phyloP scores from a whole-genome alignment of 176 grass and related monocot genomes.

The Rhynchospora pubera region DNA sequence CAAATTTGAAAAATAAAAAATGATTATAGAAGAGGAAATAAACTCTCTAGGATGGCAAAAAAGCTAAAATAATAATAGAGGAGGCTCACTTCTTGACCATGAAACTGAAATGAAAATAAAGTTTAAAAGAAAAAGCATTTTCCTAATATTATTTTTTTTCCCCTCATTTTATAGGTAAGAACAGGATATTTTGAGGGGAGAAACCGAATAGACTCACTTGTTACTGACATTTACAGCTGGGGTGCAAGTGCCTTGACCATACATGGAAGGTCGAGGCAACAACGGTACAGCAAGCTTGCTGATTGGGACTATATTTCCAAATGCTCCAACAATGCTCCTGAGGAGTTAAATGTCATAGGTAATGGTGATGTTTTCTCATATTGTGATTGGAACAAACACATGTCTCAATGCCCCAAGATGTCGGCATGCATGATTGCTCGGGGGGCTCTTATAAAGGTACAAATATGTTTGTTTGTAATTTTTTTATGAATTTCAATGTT shows the following conservation, averaged over 20 bases:
- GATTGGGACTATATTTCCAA: constrained; percentile 95
- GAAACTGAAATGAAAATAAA: too few species aligned
- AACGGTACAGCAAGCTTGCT: constrained; percentile 90
- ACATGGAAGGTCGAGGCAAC: constrained; percentile 87
- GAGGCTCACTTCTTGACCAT: too few species aligned
- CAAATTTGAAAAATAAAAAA: not conserved
- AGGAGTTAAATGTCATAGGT: constrained; percentile 67
- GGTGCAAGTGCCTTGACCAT: constrained; percentile 77
- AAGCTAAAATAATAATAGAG: not conserved
- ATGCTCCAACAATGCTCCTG: constrained; percentile 71
- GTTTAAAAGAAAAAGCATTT: not conserved
- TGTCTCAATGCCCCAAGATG: constrained; percentile 47
- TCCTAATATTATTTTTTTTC: not conserved
- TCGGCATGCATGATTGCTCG: constrained; percentile 81
- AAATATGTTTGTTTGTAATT: not conserved
- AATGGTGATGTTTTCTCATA: constrained; percentile 95
- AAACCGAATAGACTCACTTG: constrained; percentile 79
- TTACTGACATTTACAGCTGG: constrained; percentile 70
- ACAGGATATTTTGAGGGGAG: constrained; percentile 95
- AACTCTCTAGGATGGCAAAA: not conserved
- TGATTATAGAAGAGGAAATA: not conserved
- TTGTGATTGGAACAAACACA: constrained; percentile 62
- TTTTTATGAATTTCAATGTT: not conserved
- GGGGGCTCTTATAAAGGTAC: constrained; percentile 86
- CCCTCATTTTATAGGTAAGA: constrained; percentile 50